Evolutionary conservation across 805 yeast genomes (phyloP).

Genomic region (Kodamaea fukazawae): DNA sequence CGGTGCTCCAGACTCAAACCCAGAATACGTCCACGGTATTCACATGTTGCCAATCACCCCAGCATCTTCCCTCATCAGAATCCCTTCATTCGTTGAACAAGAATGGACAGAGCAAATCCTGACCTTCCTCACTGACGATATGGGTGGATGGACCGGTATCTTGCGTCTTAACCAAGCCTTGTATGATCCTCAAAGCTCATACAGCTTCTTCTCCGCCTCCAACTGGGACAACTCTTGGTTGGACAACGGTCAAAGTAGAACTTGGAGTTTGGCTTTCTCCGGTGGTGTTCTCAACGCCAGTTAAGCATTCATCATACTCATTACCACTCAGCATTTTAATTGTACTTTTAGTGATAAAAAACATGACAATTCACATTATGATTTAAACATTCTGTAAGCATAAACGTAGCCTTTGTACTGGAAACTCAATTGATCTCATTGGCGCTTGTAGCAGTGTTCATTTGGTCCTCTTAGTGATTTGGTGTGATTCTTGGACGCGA

Average conservation of each 20-base stretch:
- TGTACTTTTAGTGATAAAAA: conserved; percentile 2
- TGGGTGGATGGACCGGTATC: conserved; percentile 67
- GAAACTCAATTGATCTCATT: no score
- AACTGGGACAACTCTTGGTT: conserved; percentile 37
- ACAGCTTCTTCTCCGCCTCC: conserved; percentile 38
- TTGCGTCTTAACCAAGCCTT: conserved; percentile 45
- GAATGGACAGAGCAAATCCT: conserved; percentile 23
- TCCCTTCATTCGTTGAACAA: conserved; percentile 18
- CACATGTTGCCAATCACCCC: conserved; percentile 28
- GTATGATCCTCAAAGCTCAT: conserved; percentile 40
- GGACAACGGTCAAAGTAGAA: conserved; percentile 61
- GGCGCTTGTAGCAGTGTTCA: no score
- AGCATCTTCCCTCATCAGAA: conserved; percentile 20
- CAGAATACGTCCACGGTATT: conserved; percentile 25
- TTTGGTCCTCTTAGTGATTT: no score
- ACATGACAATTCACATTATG: no score
- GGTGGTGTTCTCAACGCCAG: conserved; percentile 43
- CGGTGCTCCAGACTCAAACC: conserved; percentile 16
- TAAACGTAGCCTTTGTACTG: no score
- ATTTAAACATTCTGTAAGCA: no score
- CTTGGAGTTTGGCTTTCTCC: conserved; percentile 60
- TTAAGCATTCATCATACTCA: conserved; percentile 5
- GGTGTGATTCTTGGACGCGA: no score
- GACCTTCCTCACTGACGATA: conserved; percentile 37
- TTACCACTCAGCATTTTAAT: background rate